phyloP scores from a whole-genome alignment of 2,329 filamentous ascomycete genomes.

The Aspergillus quadrilineatus region DNA sequence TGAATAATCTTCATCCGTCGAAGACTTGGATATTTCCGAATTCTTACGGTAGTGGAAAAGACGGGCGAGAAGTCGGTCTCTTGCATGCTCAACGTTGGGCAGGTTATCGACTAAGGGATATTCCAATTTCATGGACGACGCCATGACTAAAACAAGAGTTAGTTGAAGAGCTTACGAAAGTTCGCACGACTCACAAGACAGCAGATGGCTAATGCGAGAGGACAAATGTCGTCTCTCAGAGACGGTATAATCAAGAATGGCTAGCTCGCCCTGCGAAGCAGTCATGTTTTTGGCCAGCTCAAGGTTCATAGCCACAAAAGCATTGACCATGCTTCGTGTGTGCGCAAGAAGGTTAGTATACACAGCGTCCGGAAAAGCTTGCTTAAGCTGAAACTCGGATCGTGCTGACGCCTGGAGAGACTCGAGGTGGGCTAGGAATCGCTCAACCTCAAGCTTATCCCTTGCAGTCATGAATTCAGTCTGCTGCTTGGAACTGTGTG shows the following conservation, averaged over 20 bases:
- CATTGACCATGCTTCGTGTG: slow-evolving; percentile 82
- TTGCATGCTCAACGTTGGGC: slow-evolving; percentile 74
- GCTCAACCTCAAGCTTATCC: slow-evolving; percentile 83
- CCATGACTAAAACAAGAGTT: slow-evolving; percentile 67
- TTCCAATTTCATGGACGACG: slow-evolving; percentile 89
- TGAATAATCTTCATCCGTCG: slow-evolving; percentile 70
- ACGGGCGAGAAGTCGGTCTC: slow-evolving; percentile 80
- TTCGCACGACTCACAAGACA: slow-evolving; percentile 50
- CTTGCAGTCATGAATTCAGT: slow-evolving; percentile 78
- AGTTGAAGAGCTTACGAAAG: background rate
- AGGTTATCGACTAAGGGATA: slow-evolving; percentile 89
- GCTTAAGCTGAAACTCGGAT: slow-evolving; percentile 85
- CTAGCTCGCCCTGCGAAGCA: slow-evolving; percentile 75
- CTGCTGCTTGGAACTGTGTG: slow-evolving; percentile 60
- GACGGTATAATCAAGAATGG: slow-evolving; percentile 74
- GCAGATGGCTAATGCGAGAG: slow-evolving; percentile 84
- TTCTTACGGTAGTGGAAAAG: slow-evolving; percentile 83
- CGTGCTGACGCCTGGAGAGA: slow-evolving; percentile 68
- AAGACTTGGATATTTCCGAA: slow-evolving; percentile 50
- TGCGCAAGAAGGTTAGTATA: slow-evolving; percentile 74
- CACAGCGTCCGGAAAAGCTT: slow-evolving; percentile 75
- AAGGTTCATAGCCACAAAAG: slow-evolving; percentile 94
- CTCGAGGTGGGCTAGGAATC: slow-evolving; percentile 72
- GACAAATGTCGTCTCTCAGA: slow-evolving; percentile 78
- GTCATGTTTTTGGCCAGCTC: slow-evolving; percentile 78